phyloP scores from a whole-genome alignment of 805 yeast species.

The Schizosaccharomyces octosporus region DNA sequence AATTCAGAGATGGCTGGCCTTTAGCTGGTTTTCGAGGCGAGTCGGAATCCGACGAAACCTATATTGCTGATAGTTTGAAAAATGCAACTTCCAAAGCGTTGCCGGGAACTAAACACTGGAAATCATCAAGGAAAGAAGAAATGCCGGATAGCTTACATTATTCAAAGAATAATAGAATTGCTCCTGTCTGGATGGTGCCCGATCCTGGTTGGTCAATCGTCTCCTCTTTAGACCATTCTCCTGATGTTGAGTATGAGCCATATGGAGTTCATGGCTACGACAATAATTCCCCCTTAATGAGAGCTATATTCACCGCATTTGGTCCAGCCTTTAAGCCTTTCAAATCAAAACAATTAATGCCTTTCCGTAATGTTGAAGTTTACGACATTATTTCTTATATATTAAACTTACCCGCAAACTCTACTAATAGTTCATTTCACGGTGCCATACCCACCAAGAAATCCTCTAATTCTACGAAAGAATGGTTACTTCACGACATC shows the following conservation, averaged over 20 bases:
- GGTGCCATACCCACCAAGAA: conserved; percentile 7
- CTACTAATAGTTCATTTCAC: conserved; percentile 28
- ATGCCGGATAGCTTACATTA: conserved; percentile 30
- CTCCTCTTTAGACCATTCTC: conserved; percentile 31
- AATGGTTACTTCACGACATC: background rate
- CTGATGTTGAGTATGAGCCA: conserved; percentile 27
- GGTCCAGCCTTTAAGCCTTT: conserved; percentile 46
- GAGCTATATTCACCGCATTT: conserved; percentile 51
- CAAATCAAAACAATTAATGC: conserved; percentile 22
- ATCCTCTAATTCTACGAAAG: background rate
- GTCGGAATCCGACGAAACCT: conserved; percentile 17
- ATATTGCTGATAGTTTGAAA: conserved; percentile 22
- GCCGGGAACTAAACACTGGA: conserved; percentile 12
- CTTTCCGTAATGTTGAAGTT: conserved; percentile 49
- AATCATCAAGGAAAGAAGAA: conserved; percentile 29
- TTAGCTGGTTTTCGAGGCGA: conserved; percentile 48
- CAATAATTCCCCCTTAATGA: conserved; percentile 52
- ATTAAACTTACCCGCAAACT: conserved; percentile 25
- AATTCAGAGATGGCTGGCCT: conserved; percentile 68
- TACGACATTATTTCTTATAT: conserved; percentile 54
- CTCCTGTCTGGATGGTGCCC: conserved; percentile 72
- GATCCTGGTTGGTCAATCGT: conserved; percentile 56
- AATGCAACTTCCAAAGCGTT: conserved; percentile 7
- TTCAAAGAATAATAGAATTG: conserved; percentile 38
- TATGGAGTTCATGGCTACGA: conserved; percentile 72